These are phyloP conservation scores for Hippophae tibetana DNA, from an alignment of 306 rosid genomes.

Conservation along the genomic window DNA sequence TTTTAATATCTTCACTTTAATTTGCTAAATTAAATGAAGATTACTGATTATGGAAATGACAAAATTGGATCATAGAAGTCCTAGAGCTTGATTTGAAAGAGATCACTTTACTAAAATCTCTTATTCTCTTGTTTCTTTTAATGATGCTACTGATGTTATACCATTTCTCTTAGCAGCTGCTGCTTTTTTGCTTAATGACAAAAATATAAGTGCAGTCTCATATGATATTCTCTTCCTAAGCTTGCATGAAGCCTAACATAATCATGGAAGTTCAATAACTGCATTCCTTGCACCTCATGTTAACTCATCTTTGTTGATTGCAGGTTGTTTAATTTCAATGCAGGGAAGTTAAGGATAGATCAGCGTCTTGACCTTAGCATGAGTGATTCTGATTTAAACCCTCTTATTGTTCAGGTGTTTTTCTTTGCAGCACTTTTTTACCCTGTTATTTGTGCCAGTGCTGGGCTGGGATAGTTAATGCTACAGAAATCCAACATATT, in stretches of 20 bases:
- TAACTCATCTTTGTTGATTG: slow-evolving; percentile 23
- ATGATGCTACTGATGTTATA: not conserved
- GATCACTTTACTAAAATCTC: too few species aligned
- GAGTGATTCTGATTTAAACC: slow-evolving; percentile 95
- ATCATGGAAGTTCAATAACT: not conserved
- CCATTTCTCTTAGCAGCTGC: not conserved
- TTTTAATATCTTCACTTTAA: too few species aligned
- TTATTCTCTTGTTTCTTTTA: not conserved
- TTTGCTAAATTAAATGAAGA: too few species aligned
- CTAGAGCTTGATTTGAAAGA: too few species aligned
- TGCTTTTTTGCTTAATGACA: not conserved
- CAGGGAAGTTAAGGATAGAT: slow-evolving; percentile 79
- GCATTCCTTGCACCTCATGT: not conserved
- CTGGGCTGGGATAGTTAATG: too few species aligned
- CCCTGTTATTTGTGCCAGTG: not conserved
- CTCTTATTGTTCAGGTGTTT: slow-evolving; percentile 80
- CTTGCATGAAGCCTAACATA: not conserved
- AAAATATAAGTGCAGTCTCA: too few species aligned
- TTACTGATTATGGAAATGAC: too few species aligned
- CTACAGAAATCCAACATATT: too few species aligned
- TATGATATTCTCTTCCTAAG: not conserved
- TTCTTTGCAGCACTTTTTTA: slow-evolving; percentile 3
- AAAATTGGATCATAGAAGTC: too few species aligned
- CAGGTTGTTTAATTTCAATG: slow-evolving; percentile 81
- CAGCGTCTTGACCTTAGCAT: slow-evolving; percentile 74